These are phyloP conservation scores for Brassica hybrid DNA, from an alignment of 441 rosid species.

Conservation along the genomic window DNA sequence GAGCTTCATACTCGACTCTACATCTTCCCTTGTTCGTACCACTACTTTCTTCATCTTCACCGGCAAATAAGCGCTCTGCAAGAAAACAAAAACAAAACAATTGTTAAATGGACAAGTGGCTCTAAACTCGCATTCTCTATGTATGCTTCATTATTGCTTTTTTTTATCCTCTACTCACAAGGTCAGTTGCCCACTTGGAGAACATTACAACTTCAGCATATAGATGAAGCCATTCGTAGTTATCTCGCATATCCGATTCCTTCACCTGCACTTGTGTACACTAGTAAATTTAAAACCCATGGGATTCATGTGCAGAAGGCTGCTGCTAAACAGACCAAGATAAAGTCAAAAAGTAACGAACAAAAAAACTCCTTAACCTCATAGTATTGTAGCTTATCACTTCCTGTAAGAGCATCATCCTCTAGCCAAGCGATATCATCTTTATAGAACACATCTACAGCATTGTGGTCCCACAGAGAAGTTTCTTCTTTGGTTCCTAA, in stretches of 20 bases:
- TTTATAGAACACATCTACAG: background rate
- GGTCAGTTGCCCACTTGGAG: background rate
- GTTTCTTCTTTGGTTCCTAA: background rate
- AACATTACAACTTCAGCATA: background rate
- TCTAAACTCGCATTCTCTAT: background rate
- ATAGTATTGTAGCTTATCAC: background rate
- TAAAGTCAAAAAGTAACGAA: background rate
- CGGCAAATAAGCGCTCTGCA: background rate
- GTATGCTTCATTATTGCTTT: too few relatives aligned
- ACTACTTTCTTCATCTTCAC: slow-evolving; percentile 6
- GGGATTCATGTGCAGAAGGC: background rate
- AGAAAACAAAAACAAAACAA: background rate
- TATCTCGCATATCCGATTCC: background rate
- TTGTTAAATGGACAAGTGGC: background rate
- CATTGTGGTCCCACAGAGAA: background rate
- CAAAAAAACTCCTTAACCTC: background rate
- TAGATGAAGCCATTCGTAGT: background rate
- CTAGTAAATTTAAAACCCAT: background rate
- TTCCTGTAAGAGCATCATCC: background rate
- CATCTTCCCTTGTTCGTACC: slow-evolving; percentile 14
- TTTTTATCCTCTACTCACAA: background rate
- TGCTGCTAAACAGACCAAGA: background rate
- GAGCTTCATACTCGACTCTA: background rate
- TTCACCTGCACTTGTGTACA: background rate
- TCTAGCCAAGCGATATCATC: background rate